Conservation (phyloP, 768 basidiomycete species). For the Trametes elegans region DNA sequence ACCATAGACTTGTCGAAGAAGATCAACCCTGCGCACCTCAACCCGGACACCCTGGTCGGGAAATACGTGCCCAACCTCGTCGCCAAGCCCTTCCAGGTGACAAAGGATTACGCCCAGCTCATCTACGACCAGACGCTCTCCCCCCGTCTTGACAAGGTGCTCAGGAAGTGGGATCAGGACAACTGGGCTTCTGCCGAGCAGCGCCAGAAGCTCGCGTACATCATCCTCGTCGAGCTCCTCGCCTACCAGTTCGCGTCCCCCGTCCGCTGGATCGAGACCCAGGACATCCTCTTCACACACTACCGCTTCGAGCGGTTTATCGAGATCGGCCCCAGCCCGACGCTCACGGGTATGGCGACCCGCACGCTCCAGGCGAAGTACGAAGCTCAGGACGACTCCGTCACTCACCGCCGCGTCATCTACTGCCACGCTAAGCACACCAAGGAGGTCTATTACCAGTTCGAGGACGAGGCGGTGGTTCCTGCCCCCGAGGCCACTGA, state of each 20-base stretch:
- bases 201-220: slow-evolving; percentile 92
- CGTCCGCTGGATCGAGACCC: slow-evolving; percentile 99
- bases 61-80: slow-evolving; percentile 98
- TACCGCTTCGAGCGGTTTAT: slow-evolving; percentile 92
- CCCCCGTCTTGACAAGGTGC: slow-evolving; percentile 91
- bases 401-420: slow-evolving; percentile 74
- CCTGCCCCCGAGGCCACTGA: slow-evolving; percentile 36
- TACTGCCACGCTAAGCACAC: slow-evolving; percentile 93
- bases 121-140: slow-evolving; percentile 98
- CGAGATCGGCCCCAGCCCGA: slow-evolving; percentile 95
- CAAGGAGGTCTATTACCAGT: slow-evolving; percentile 97
- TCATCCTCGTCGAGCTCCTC: slow-evolving; percentile 93
- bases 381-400: slow-evolving; percentile 84
- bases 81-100: slow-evolving; percentile 81
- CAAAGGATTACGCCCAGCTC: slow-evolving; percentile 85
- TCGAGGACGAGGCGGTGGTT: slow-evolving; percentile 77
- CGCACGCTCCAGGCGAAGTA: slow-evolving; percentile 93
- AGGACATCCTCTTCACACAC: slow-evolving; percentile 86
- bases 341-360: slow-evolving; percentile 91
- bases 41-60: slow-evolving; percentile 91
- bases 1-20: slow-evolving; percentile 90
- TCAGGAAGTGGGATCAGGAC: slow-evolving; percentile 91
- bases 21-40: slow-evolving; percentile 86
- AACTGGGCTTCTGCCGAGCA: slow-evolving; percentile 79
- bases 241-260: slow-evolving; percentile 99